Conservation (phyloP, 352 stramenopile genomes). For the Phytophthora ohioensis region DNA sequence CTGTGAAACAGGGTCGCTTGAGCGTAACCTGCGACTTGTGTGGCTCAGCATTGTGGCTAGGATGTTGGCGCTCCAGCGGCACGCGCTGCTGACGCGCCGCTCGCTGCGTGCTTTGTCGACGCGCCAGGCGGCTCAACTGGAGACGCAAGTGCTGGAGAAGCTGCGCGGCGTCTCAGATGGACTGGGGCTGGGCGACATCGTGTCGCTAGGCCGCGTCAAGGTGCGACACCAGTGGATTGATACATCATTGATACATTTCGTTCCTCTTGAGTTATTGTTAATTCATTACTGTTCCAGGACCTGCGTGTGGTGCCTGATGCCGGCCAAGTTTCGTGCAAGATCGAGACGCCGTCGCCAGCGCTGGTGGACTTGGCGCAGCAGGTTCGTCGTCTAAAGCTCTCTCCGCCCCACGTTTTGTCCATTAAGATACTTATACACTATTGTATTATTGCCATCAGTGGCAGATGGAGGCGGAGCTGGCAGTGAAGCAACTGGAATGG, state of each 20-base stretch:
- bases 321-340: slow-evolving; percentile 73
- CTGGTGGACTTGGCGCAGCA: slow-evolving; percentile 76
- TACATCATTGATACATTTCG: slow-evolving; percentile 6
- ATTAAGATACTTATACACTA: neutral
- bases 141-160: slow-evolving; percentile 81
- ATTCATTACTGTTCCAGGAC: slow-evolving; percentile 46
- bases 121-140: slow-evolving; percentile 70
- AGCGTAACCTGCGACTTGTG: slow-evolving; percentile 20
- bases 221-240: slow-evolving; percentile 36
- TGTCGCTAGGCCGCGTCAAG: slow-evolving; percentile 83
- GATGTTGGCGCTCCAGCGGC: slow-evolving; percentile 66
- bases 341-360: slow-evolving; percentile 74
- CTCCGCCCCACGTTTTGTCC: neutral
- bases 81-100: slow-evolving; percentile 33
- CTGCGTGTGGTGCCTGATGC: slow-evolving; percentile 53
- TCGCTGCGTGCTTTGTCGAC: slow-evolving; percentile 61
- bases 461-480: slow-evolving; percentile 60
- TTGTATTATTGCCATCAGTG: slow-evolving; percentile 49
- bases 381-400: slow-evolving; percentile 35
- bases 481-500: slow-evolving; percentile 74
- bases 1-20: neutral
- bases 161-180: slow-evolving; percentile 76
- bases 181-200: slow-evolving; percentile 77
- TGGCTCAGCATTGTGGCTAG: slow-evolving; percentile 37
- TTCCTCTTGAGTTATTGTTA: neutral